phyloP scores from a whole-genome alignment of 768 basidiomycete species.

The Ramaria sp. region DNA sequence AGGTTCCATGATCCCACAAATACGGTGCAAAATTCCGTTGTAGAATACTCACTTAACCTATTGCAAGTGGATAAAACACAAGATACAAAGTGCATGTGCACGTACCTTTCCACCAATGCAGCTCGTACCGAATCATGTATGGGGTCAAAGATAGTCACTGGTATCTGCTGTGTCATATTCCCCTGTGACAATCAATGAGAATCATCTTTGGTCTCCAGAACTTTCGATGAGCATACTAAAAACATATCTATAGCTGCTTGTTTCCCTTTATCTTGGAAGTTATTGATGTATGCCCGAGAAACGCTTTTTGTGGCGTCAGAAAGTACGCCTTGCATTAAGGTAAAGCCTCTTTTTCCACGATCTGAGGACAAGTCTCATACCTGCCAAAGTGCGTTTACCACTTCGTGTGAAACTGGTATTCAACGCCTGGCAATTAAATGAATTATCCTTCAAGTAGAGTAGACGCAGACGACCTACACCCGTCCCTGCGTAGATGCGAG shows the following conservation, averaged over 20 bases:
- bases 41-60: conserved; percentile 79
- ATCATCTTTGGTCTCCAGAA: not conserved
- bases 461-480: conserved; percentile 28
- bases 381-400: conserved; percentile 88
- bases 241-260: conserved; percentile 94
- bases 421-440: conserved; percentile 40
- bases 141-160: conserved; percentile 89
- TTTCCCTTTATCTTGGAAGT: conserved; percentile 93
- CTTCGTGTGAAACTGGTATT: conserved; percentile 95
- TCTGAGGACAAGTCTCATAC: conserved; percentile 28
- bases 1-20: conserved; percentile 95
- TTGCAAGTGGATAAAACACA: not conserved
- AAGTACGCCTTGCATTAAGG: conserved; percentile 50
- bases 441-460: not conserved
- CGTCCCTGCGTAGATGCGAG: conserved; percentile 89
- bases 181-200: conserved; percentile 46
- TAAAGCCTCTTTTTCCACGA: not conserved
- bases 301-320: conserved; percentile 97
- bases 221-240: conserved; percentile 43
- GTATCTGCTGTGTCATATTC: conserved; percentile 78
- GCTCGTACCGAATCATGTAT: conserved; percentile 79
- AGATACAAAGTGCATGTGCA: not conserved
- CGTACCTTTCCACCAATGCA: conserved; percentile 57
- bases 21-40: conserved; percentile 55
- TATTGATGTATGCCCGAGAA: conserved; percentile 93